A percentile compares a stretch with the other conserved stretches of the same genome.
These are phyloP conservation scores for Saccharomycopsis sp. DNA, from an alignment of 805 yeast species.

Conservation along the genomic window DNA sequence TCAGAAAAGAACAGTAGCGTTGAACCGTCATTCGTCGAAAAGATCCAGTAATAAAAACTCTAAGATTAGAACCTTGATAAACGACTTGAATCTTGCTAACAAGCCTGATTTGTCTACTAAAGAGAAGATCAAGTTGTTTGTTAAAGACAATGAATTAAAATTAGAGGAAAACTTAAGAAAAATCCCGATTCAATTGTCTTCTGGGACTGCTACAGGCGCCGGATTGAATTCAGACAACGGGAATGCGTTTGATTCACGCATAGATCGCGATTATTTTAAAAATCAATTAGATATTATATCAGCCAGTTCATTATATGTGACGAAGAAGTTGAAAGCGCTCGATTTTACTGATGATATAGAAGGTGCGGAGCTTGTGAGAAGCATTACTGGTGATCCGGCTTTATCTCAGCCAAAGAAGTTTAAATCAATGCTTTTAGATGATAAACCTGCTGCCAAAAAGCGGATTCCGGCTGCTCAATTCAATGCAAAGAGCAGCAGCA, in stretches of 20 bases:
- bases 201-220: not conserved
- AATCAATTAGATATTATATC: constrained; percentile 22
- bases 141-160: constrained; percentile 13
- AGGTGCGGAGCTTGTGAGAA: constrained; percentile 35
- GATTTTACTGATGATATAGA: constrained; percentile 33
- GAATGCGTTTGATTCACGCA: constrained; percentile 11
- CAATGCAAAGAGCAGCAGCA: not conserved
- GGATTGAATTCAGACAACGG: not conserved
- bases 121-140: constrained; percentile 15
- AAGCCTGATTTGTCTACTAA: constrained; percentile 19
- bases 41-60: constrained; percentile 1
- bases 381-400: constrained; percentile 32
- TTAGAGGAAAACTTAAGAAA: constrained; percentile 9
- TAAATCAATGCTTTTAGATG: constrained; percentile 17
- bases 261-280: constrained; percentile 20
- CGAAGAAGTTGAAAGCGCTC: constrained; percentile 20
- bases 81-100: constrained; percentile 25
- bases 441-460: not conserved
- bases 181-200: constrained; percentile 9
- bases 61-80: constrained; percentile 27
- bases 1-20: constrained; percentile 3
- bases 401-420: constrained; percentile 9
- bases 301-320: constrained; percentile 23
- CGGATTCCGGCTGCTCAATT: constrained; percentile 16
- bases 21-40: not conserved